Base-by-base conservation (phyloP, 441 rosid species). In the Cnidoscolus chayamansa region DNA sequence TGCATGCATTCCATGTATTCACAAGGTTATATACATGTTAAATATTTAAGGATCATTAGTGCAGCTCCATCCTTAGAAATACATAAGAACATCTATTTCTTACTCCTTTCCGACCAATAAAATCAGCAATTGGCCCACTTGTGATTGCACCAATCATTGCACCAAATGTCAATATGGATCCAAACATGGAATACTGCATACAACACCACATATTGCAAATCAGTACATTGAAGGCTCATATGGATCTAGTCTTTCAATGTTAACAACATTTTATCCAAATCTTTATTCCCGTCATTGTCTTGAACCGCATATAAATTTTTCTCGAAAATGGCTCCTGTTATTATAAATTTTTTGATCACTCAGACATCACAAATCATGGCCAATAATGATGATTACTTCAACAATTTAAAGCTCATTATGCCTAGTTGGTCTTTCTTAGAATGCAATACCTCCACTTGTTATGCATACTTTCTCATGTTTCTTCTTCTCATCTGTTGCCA, bases 131-230 rank as follows among this genome's bases (percentile, higher is more conserved):
- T 58, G 74, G 67, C 11, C 98, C 98, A 76, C 98, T 90, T 17
- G 90, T 79, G 51, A 86, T 66, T 79, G 95, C 97, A 50, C 98
- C 99, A 68, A 91, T 83, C 99, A 95, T 95, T 70, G 99, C 99
- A 54, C 98, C 98, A 68, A 95, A 83, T n/a, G 96, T 89, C 79
- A 95, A 59, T 73, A 95, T 83, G 77, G 99, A 95, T 67, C 98
- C 99, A 56, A 95, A 92, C 68, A 90, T 71, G 25, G 99, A 90
- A 79, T 81, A 95, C 99, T 92, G 87, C 75, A 72, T 9, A 31
- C 61, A 64, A 25, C 4, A 48, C 70, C 77, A 57, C 45, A 63
- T 35, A 51, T 25, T 0, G 19, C 19, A 7, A 7, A 19, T 19
- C 10, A 37, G 1, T 35, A 51, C 59, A 58, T 45, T 49, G 51